Conservation (phyloP, 352 stramenopile species). For the Pythium vanterpoolii region DNA sequence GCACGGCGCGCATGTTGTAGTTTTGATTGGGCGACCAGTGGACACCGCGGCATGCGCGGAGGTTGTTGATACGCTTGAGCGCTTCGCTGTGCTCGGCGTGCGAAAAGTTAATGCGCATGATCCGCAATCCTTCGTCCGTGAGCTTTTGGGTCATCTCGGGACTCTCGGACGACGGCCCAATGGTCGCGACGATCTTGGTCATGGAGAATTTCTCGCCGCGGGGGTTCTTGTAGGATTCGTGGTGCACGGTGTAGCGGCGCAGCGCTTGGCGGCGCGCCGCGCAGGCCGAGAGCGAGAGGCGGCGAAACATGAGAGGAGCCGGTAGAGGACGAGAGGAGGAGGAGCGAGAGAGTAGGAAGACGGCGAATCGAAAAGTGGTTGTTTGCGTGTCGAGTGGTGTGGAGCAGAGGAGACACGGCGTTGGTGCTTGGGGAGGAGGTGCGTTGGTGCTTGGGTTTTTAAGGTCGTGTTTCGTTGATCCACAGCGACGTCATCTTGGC, state of each 20-base stretch:
- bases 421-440: slow-evolving; percentile 8
- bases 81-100: slow-evolving; percentile 90
- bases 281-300: slow-evolving; percentile 11
- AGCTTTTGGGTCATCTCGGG: slow-evolving; percentile 79
- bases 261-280: slow-evolving; percentile 8
- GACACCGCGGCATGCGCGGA: slow-evolving; percentile 75
- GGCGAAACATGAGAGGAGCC: slow-evolving; percentile 18
- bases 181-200: slow-evolving; percentile 93
- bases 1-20: slow-evolving; percentile 90
- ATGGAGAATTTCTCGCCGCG: slow-evolving; percentile 85
- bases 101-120: slow-evolving; percentile 96
- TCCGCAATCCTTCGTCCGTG: slow-evolving; percentile 85
- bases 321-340: background rate
- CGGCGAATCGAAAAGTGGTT: slow-evolving; percentile 21
- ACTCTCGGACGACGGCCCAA: slow-evolving; percentile 86
- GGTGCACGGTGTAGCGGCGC: slow-evolving; percentile 25
- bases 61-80: slow-evolving; percentile 69
- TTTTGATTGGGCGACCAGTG: slow-evolving; percentile 58
- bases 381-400: too few relatives aligned
- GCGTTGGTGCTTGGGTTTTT: slow-evolving; percentile 24
- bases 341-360: background rate
- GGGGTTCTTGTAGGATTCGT: slow-evolving; percentile 70
- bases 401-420: too few relatives aligned
- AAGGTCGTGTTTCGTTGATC: background rate
- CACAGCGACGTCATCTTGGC: slow-evolving; percentile 1